Percentiles rank a stretch among this genome's conserved stretches.
Conservation (phyloP, 768 basidiomycete species). For the Tylopilus cervinicoccineus region DNA sequence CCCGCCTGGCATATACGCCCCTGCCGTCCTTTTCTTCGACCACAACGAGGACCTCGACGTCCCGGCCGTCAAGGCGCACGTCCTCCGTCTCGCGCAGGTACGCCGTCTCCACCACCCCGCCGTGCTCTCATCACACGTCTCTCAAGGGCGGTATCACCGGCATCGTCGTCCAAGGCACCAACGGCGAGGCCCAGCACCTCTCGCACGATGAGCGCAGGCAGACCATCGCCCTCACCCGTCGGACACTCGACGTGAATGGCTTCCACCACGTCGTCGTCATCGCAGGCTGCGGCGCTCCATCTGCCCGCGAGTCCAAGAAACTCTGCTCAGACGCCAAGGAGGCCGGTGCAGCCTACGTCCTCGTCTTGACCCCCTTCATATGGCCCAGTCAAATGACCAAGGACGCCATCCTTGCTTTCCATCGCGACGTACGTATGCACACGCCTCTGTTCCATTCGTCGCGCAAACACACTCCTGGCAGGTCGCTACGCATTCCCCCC, state of each 20-base stretch:
- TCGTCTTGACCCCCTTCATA: constrained; percentile 71
- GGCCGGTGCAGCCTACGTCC: constrained; percentile 77
- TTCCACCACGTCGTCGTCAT: constrained; percentile 66
- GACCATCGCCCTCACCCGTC: constrained; percentile 59
- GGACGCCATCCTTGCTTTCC: constrained; percentile 62
- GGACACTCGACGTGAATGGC: constrained; percentile 69
- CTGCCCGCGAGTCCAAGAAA: constrained; percentile 68
- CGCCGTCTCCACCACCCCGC: neutral
- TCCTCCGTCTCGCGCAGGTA: constrained; percentile 71
- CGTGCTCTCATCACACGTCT: constrained; percentile 20
- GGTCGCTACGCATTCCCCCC: constrained; percentile 66
- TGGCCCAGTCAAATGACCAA: constrained; percentile 64
- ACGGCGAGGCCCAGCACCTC: constrained; percentile 74
- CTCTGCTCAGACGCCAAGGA: constrained; percentile 71
- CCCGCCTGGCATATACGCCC: constrained; percentile 51
- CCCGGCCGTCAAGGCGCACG: constrained; percentile 60
- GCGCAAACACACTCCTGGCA: constrained; percentile 39
- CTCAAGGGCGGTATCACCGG: constrained; percentile 66
- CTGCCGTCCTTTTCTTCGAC: constrained; percentile 72
- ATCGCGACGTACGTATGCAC: constrained; percentile 46
- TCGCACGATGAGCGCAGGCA: constrained; percentile 67
- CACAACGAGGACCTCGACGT: constrained; percentile 69
- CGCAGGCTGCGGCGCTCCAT: constrained; percentile 82
- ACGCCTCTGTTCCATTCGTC: neutral
- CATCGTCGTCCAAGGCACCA: constrained; percentile 70